These are phyloP conservation scores for Myriosclerotinia curreyana DNA, from an alignment of 2,329 filamentous ascomycete species.

Conservation along the genomic window DNA sequence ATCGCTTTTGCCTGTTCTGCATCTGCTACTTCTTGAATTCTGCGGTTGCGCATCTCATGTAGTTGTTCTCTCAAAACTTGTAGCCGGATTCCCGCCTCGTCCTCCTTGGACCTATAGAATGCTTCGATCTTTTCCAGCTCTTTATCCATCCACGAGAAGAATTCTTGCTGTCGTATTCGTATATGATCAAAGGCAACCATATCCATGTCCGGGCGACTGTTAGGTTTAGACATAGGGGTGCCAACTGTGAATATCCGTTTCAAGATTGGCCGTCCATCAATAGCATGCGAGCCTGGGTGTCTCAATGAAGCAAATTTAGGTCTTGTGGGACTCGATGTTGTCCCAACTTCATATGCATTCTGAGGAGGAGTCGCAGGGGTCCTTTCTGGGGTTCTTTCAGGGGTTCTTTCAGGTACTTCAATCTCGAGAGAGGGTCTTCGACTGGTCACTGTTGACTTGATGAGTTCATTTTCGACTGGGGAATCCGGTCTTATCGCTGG, in stretches of 20 bases:
- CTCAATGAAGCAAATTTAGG: conserved; percentile 33
- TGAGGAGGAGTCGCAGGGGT: conserved; percentile 21
- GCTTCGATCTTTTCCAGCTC: conserved; percentile 88
- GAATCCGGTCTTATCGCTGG: conserved; percentile 45
- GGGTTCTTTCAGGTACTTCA: conserved; percentile 3
- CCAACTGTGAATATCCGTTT: conserved; percentile 35
- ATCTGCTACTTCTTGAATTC: conserved; percentile 63
- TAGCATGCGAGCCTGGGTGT: conserved; percentile 25
- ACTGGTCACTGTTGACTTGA: conserved; percentile 2
- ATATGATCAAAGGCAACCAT: conserved; percentile 60
- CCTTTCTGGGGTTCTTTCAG: conserved; percentile 1
- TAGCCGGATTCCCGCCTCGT: conserved; percentile 74
- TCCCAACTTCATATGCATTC: conserved; percentile 46
- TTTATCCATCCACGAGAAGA: conserved; percentile 77
- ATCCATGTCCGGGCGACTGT: conserved; percentile 47
- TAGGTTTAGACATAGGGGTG: conserved; percentile 42
- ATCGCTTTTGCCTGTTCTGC: conserved; percentile 30
- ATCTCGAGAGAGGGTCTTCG: conserved; percentile 12
- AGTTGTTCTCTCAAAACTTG: conserved; percentile 74
- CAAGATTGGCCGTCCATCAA: conserved; percentile 30
- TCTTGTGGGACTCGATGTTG: conserved; percentile 37
- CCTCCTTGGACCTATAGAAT: conserved; percentile 86
- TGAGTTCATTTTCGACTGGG: conserved; percentile 5
- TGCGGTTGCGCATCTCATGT: conserved; percentile 85
- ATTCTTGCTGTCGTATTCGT: conserved; percentile 74